A percentile compares a stretch with the other conserved stretches of the same genome.
These are phyloP conservation scores for Cinchona pubescens DNA, from an alignment of 257 asterid genomes.

Conservation along the genomic window DNA sequence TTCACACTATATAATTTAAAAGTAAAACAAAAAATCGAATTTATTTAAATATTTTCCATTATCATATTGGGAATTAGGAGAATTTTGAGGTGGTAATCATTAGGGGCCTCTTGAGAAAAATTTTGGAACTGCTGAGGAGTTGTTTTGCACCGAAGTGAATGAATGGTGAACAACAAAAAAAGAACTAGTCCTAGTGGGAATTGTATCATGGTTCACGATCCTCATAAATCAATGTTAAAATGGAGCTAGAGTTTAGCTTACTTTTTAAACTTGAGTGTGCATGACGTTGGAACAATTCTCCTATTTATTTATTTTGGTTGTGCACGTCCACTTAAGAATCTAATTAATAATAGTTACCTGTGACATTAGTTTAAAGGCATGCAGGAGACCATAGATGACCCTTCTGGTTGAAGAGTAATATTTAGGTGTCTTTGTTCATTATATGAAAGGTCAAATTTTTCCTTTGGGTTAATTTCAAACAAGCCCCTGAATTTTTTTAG, in stretches of 20 bases:
- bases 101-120: not conserved
- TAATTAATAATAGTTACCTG: not conserved
- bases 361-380: not conserved
- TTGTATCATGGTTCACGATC: not conserved
- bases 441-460: no score
- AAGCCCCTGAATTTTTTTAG: no score
- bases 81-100: not conserved
- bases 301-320: not conserved
- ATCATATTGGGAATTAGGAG: not conserved
- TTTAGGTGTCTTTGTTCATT: not conserved
- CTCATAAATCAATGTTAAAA: not conserved
- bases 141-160: conserved; percentile 3
- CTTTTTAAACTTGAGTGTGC: conserved; percentile 5
- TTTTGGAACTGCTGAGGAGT: not conserved
- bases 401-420: not conserved
- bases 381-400: not conserved
- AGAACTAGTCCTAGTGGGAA: conserved; percentile 16
- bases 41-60: no score
- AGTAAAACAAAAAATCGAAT: not conserved
- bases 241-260: conserved; percentile 6
- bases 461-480: no score
- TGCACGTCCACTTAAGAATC: conserved; percentile 5
- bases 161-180: not conserved
- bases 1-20: no score
- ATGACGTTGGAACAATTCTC: conserved; percentile 21